A percentile compares a stretch with the other conserved stretches of the same genome.
Evolutionary conservation across 352 stramenopile species (phyloP).

Genomic region (Globisporangium splendens): DNA sequence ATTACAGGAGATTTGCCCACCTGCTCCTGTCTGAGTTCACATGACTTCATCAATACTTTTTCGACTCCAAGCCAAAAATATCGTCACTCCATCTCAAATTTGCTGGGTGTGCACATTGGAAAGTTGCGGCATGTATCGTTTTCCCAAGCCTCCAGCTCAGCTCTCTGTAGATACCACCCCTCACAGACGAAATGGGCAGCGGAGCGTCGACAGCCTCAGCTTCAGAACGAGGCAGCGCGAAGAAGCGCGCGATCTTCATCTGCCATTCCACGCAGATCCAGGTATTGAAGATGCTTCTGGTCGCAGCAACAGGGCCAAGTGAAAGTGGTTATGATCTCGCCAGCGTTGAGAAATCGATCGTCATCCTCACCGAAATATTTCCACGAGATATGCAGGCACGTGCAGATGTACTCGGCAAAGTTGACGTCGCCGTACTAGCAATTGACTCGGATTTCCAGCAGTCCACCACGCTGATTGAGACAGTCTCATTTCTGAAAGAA

Average conservation of each 20-base stretch:
- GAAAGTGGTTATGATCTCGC: neutral
- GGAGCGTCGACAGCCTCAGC: conserved; percentile 15
- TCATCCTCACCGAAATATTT: conserved; percentile 35
- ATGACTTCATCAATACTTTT: too few relatives aligned
- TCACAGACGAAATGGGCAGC: conserved; percentile 16
- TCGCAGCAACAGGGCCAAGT: too few relatives aligned
- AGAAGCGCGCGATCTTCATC: conserved; percentile 16
- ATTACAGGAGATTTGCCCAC: too few relatives aligned
- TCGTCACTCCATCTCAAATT: too few relatives aligned
- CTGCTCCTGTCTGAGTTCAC: too few relatives aligned
- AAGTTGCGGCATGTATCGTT: too few relatives aligned
- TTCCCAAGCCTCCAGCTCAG: too few relatives aligned
- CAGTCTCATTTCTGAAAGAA: conserved; percentile 53
- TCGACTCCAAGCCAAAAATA: too few relatives aligned
- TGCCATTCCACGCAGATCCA: conserved; percentile 23
- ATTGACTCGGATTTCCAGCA: conserved; percentile 39
- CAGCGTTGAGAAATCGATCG: conserved; percentile 7
- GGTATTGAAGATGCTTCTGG: neutral
- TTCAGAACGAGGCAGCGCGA: neutral
- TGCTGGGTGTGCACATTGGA: too few relatives aligned
- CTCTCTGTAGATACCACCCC: too few relatives aligned
- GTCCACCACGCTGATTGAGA: conserved; percentile 28
- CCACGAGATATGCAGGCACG: conserved; percentile 32
- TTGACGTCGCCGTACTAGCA: conserved; percentile 31
- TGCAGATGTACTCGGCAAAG: conserved; percentile 20